Percentiles rank a stretch among this genome's conserved stretches.
Conservation (phyloP, 208 protist genomes). For the Borovskyia barvae region DNA sequence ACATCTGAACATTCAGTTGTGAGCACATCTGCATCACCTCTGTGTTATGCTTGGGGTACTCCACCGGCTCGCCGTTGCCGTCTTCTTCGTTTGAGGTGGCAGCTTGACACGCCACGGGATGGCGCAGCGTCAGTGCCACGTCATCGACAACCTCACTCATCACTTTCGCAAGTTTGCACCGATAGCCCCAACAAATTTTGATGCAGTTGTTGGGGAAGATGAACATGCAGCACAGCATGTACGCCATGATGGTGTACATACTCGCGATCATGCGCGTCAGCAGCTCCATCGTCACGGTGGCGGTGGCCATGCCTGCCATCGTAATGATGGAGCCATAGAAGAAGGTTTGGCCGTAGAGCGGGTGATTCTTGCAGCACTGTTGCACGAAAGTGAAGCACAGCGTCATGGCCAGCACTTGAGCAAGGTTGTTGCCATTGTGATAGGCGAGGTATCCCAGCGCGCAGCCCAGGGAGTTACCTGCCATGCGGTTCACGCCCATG, state of each 20-base stretch:
- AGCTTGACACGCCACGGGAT: slow-evolving; percentile 4
- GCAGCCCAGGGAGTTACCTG: slow-evolving; percentile 36
- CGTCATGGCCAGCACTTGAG: slow-evolving; percentile 16
- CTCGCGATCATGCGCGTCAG: slow-evolving; percentile 40
- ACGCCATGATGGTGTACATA: slow-evolving; percentile 40
- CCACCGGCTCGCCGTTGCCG: neutral
- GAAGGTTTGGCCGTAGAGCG: slow-evolving; percentile 33
- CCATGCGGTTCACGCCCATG: slow-evolving; percentile 32
- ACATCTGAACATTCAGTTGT: slow-evolving; percentile 28
- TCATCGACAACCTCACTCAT: slow-evolving; percentile 39
- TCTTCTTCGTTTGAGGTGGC: neutral
- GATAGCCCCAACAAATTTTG: slow-evolving; percentile 50
- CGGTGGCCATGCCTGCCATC: slow-evolving; percentile 29
- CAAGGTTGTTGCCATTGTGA: slow-evolving; percentile 31
- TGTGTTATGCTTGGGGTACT: slow-evolving; percentile 11
- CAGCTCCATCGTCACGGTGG: slow-evolving; percentile 24
- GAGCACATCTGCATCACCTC: slow-evolving; percentile 35
- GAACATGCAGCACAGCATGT: slow-evolving; percentile 50
- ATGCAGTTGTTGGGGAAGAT: slow-evolving; percentile 63
- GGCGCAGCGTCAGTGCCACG: slow-evolving; percentile 22
- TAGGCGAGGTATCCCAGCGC: slow-evolving; percentile 33
- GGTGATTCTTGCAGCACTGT: slow-evolving; percentile 30
- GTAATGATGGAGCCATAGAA: slow-evolving; percentile 37
- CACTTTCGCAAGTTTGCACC: slow-evolving; percentile 27
- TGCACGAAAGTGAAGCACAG: slow-evolving; percentile 31